Conservation (phyloP, 2,329 filamentous ascomycete genomes). For the Chalara sp. region DNA sequence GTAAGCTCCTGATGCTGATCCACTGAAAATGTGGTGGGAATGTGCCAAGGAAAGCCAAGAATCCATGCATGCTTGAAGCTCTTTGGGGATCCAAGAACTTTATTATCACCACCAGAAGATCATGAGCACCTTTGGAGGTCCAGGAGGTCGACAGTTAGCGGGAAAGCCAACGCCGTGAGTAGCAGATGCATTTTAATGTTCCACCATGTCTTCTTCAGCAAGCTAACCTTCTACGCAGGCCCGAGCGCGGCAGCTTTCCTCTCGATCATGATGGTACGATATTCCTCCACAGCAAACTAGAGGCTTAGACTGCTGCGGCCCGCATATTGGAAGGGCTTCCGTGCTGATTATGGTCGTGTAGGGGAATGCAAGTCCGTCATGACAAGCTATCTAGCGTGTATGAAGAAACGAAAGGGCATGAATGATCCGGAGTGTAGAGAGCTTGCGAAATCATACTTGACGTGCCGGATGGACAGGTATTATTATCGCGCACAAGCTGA, state of each 20-base stretch:
- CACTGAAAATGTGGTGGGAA: too few relatives aligned
- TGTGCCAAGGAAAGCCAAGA: too few relatives aligned
- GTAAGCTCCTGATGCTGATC: too few relatives aligned
- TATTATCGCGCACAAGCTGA: conserved; percentile 20
- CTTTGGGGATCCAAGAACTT: too few relatives aligned
- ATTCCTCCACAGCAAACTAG: not conserved
- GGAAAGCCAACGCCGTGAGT: conserved; percentile 61
- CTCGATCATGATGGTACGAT: conserved; percentile 77
- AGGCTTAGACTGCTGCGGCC: too few relatives aligned
- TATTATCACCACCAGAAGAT: conserved; percentile 2
- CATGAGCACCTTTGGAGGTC: conserved; percentile 64
- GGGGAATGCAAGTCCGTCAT: conserved; percentile 93
- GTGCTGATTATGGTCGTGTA: conserved; percentile 28
- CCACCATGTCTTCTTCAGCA: not conserved
- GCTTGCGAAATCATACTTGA: conserved; percentile 81
- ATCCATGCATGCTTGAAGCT: too few relatives aligned
- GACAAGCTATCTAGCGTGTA: conserved; percentile 75
- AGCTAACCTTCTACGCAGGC: conserved; percentile 41
- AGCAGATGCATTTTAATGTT: conserved; percentile 28
- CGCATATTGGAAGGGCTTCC: too few relatives aligned
- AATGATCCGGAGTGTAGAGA: conserved; percentile 82
- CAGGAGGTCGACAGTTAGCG: conserved; percentile 57
- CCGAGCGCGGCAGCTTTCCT: conserved; percentile 91
- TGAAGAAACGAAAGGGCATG: conserved; percentile 75
- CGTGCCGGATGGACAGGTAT: conserved; percentile 91